Evolutionary conservation across 2,329 filamentous ascomycete genomes (phyloP).

Genomic region (Alternaria metachromatica): DNA sequence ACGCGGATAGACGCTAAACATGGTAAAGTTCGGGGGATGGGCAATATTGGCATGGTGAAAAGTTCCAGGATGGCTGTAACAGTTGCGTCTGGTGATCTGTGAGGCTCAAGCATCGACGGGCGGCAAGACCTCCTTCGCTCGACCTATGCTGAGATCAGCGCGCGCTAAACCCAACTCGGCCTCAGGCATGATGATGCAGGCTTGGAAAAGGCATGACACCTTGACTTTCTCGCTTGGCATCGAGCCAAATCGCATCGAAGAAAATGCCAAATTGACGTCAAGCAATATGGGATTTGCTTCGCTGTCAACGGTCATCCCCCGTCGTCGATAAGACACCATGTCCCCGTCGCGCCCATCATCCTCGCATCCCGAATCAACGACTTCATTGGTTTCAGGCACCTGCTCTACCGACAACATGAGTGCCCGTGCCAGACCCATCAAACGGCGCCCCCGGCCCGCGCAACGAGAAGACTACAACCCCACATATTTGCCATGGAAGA

Average conservation of each 20-base stretch:
- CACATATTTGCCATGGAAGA: constrained; percentile 19
- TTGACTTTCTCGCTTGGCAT: constrained; percentile 7
- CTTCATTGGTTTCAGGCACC: background rate
- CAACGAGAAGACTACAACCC: constrained; percentile 15
- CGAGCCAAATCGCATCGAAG: background rate
- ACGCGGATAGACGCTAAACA: background rate
- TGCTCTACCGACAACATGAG: constrained; percentile 8
- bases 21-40: background rate
- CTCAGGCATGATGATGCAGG: background rate
- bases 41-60: background rate
- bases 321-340: background rate
- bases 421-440: constrained; percentile 5
- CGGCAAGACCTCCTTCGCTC: background rate
- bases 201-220: constrained; percentile 3
- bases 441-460: constrained; percentile 7
- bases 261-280: constrained; percentile 14
- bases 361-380: background rate
- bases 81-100: background rate
- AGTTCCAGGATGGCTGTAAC: background rate
- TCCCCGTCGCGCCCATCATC: background rate
- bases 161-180: background rate
- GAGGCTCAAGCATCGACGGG: background rate
- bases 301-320: background rate
- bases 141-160: background rate
- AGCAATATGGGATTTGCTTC: constrained; percentile 7